A percentile compares a stretch with the other conserved stretches of the same genome.
phyloP scores from a whole-genome alignment of 2,329 filamentous ascomycete genomes.

The Trichophyton equinum region DNA sequence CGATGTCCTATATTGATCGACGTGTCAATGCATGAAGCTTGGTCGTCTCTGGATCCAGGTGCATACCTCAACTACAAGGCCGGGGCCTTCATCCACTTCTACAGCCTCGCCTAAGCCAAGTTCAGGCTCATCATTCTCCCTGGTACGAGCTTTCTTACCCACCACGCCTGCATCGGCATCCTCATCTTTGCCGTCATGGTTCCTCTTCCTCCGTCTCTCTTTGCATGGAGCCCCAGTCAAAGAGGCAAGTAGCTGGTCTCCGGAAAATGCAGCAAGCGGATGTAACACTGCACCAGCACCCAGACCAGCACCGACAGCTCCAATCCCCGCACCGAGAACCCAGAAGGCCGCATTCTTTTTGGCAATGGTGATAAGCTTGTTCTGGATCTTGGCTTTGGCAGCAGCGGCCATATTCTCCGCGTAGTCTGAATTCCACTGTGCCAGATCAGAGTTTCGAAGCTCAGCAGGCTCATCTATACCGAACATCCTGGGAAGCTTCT shows the following conservation, averaged over 20 bases:
- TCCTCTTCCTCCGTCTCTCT: constrained; percentile 19
- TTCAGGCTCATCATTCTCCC: constrained; percentile 22
- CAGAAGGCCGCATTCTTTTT: constrained; percentile 53
- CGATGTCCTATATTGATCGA: constrained; percentile 36
- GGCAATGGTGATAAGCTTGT: constrained; percentile 35
- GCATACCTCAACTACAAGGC: constrained; percentile 6
- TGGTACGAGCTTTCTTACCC: constrained; percentile 29
- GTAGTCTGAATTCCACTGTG: constrained; percentile 48
- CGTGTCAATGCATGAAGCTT: not conserved
- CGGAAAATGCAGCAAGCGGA: constrained; percentile 48
- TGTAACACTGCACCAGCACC: constrained; percentile 31
- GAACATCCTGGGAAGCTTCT: constrained; percentile 30
- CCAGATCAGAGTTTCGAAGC: constrained; percentile 44
- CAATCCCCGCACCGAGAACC: constrained; percentile 46
- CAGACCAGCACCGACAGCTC: constrained; percentile 39
- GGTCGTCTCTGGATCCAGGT: not conserved
- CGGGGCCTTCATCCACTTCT: constrained; percentile 3
- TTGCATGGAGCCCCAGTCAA: constrained; percentile 29
- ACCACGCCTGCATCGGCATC: constrained; percentile 17
- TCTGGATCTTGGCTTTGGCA: constrained; percentile 32
- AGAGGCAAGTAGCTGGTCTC: constrained; percentile 40
- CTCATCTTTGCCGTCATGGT: constrained; percentile 14
- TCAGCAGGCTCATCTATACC: constrained; percentile 39
- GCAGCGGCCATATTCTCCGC: constrained; percentile 46
- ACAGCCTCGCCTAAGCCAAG: constrained; percentile 20